Base-by-base conservation (phyloP, 192 early-diverging fungal genomes). In the Anaeromyces robustus region DNA sequence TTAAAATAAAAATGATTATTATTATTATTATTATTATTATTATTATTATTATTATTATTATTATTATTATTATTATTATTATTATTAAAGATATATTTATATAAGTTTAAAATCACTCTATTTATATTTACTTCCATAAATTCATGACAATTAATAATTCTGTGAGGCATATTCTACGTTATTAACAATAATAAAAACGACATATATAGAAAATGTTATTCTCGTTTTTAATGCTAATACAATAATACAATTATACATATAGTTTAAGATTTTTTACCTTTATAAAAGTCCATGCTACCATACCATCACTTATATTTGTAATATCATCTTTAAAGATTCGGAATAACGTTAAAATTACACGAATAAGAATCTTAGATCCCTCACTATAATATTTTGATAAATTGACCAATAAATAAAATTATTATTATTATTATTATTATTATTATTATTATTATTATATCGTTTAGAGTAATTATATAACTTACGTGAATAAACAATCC, bases 401-500 rank as follows among this genome's bases (percentile, higher is more conserved):
- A 79, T 29, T 6, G 22, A 77, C 37, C 30, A 52, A 32, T 80
- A 30, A 80, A 34, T 32, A 7, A 32, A 11, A n/a, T n/a, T 32
- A 32, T 32, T 32, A 32, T 32, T 32, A 32, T 32, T 32, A 32
- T 32, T 32, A 32, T 7, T 32, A 7, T 32, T 3, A 32, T 32
- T n/a, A n/a, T 32, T 32, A 32, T 7, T 32, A 32, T 32, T 32
- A 32, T 32, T 32, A 32, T 7, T 32, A 32, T 32, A 80, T 30
- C 14, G 18, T n/a, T 77, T 31, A 31, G 29, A 79, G 9, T 39
- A 2, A 37, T 26, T 41, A 11, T 37, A 29, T 19, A 18, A 79
- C 86, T 84, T 89, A 86, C 86, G 92, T 93, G 79, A 92, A 89
- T 80, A 95, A 93, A 78, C 88, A 87, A 89, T 95, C 94, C 94